Conservation (phyloP, 1,139 yeast genomes). For the Petasospora fabianii region DNA sequence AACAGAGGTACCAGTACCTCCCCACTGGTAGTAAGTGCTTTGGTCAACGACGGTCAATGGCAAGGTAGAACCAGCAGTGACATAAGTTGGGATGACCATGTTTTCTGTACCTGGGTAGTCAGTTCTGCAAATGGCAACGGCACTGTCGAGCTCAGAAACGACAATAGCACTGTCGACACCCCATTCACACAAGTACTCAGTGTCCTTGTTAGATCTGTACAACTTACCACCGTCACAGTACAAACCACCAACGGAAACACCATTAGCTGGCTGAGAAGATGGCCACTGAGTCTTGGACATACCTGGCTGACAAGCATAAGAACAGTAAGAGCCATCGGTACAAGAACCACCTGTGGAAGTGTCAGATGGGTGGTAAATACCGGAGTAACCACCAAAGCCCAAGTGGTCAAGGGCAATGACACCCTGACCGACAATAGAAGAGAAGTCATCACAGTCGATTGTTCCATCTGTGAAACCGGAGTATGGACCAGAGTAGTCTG, state of each 20-base stretch:
- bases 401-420: slow-evolving; percentile 57
- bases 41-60: slow-evolving; percentile 67
- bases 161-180: slow-evolving; percentile 62
- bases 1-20: slow-evolving; percentile 63
- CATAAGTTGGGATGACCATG: slow-evolving; percentile 78
- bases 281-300: slow-evolving; percentile 93
- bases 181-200: slow-evolving; percentile 72
- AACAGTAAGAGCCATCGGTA: slow-evolving; percentile 74
- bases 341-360: slow-evolving; percentile 62
- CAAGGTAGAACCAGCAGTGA: slow-evolving; percentile 52
- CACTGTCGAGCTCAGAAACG: slow-evolving; percentile 48
- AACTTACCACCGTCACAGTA: slow-evolving; percentile 65
- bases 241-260: slow-evolving; percentile 80
- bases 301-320: slow-evolving; percentile 86
- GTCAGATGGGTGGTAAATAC: slow-evolving; percentile 61
- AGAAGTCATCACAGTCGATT: slow-evolving; percentile 56
- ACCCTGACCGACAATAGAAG: slow-evolving; percentile 60
- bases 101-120: slow-evolving; percentile 89
- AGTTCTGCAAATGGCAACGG: slow-evolving; percentile 78
- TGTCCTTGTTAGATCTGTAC: slow-evolving; percentile 59
- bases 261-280: slow-evolving; percentile 61
- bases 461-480: slow-evolving; percentile 60
- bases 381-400: slow-evolving; percentile 73
- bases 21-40: slow-evolving; percentile 60
- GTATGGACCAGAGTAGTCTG: slow-evolving; percentile 48